phyloP scores from a whole-genome alignment of 1,139 yeast genomes.

The Geotrichum europaeum region DNA sequence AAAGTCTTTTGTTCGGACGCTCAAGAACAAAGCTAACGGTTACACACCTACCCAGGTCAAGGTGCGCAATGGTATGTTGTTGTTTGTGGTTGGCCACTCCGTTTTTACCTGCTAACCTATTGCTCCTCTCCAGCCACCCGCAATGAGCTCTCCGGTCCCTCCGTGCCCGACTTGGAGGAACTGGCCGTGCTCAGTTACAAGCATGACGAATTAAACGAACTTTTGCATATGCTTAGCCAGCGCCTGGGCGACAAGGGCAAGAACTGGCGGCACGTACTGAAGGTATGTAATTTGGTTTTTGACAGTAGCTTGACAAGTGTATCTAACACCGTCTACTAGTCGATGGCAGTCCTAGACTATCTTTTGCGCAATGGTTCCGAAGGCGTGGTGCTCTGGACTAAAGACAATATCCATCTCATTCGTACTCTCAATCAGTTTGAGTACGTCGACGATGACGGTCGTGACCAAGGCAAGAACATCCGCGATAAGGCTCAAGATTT shows the following conservation, averaged over 20 bases:
- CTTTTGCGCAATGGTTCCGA: slow-evolving; percentile 84
- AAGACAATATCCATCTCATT: slow-evolving; percentile 81
- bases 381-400: slow-evolving; percentile 89
- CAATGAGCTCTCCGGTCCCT: slow-evolving; percentile 82
- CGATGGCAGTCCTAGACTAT: slow-evolving; percentile 76
- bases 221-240: slow-evolving; percentile 93
- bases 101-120: background rate
- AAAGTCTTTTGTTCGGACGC: slow-evolving; percentile 72
- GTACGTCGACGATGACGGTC: slow-evolving; percentile 69
- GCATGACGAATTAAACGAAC: slow-evolving; percentile 73
- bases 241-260: slow-evolving; percentile 94
- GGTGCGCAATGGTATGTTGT: slow-evolving; percentile 57
- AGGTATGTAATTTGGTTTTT: slow-evolving; percentile 32
- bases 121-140: slow-evolving; percentile 59
- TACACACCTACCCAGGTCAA: slow-evolving; percentile 80
- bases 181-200: slow-evolving; percentile 71
- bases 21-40: slow-evolving; percentile 91
- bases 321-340: slow-evolving; percentile 34
- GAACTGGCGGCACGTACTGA: slow-evolving; percentile 96
- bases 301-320: background rate
- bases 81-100: background rate
- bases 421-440: slow-evolving; percentile 90
- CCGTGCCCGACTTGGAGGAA: slow-evolving; percentile 77
- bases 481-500: slow-evolving; percentile 90
- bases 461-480: slow-evolving; percentile 83